phyloP scores from a whole-genome alignment of 352 stramenopile species.

The Globisporangium mamillatum region DNA sequence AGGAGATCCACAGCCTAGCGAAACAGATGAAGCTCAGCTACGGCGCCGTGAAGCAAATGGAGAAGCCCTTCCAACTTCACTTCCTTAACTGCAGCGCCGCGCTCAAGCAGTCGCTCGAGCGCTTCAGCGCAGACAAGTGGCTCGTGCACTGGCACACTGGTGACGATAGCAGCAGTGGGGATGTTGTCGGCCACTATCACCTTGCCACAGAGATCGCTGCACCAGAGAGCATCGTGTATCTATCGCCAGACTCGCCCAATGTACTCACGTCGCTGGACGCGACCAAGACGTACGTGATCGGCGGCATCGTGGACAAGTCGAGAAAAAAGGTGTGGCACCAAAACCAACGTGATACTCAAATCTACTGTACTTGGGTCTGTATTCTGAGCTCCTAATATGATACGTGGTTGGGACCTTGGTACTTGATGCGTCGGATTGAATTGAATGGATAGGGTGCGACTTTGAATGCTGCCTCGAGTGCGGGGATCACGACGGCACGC shows the following conservation, averaged over 20 bases:
- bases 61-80: slow-evolving; percentile 58
- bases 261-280: slow-evolving; percentile 54
- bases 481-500: slow-evolving; percentile 51
- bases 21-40: slow-evolving; percentile 84
- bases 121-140: slow-evolving; percentile 67
- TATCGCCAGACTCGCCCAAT: slow-evolving; percentile 72
- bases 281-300: slow-evolving; percentile 77
- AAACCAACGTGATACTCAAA: neutral
- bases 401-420: neutral
- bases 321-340: slow-evolving; percentile 47
- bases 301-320: slow-evolving; percentile 79
- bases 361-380: neutral
- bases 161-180: neutral
- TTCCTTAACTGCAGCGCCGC: slow-evolving; percentile 54
- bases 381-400: neutral
- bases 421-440: neutral
- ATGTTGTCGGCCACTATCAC: neutral
- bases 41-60: slow-evolving; percentile 60
- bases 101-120: slow-evolving; percentile 46
- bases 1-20: slow-evolving; percentile 62
- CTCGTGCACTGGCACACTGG: slow-evolving; percentile 48
- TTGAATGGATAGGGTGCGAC: slow-evolving; percentile 39
- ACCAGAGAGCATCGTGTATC: slow-evolving; percentile 55
- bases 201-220: slow-evolving; percentile 36
- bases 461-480: slow-evolving; percentile 41